Evolutionary conservation across 2,329 filamentous ascomycete species (phyloP).

Genomic region (Fusarium anthophilum): DNA sequence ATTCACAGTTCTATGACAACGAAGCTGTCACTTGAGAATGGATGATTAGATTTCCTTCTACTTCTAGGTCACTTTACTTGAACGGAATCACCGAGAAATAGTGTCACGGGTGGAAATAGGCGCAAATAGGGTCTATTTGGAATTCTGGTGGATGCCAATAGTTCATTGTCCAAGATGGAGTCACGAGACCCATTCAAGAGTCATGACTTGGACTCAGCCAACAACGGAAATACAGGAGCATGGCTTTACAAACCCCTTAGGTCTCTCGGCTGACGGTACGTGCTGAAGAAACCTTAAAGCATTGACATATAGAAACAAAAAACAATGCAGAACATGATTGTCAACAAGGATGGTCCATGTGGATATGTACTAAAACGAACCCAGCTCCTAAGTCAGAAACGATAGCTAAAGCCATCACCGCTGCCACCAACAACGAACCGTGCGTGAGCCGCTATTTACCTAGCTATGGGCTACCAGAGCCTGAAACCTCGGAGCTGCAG

Average conservation of each 20-base stretch:
- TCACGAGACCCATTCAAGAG: not conserved
- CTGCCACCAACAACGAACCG: conserved; percentile 15
- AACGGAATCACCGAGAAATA: not conserved
- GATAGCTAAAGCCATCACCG: conserved; percentile 23
- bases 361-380: conserved; percentile 1
- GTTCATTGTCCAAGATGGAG: not conserved
- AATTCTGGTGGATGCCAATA: not conserved
- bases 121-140: not conserved
- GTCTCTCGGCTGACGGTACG: not conserved
- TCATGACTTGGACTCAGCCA: not conserved
- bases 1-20: not conserved
- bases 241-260: not conserved
- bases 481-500: conserved; percentile 17
- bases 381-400: conserved; percentile 7
- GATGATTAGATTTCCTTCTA: no score
- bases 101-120: not conserved
- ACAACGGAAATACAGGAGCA: not conserved
- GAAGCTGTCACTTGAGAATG: not conserved
- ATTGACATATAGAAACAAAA: not conserved
- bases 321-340: not conserved
- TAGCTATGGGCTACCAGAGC: conserved; percentile 2
- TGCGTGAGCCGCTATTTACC: conserved; percentile 4
- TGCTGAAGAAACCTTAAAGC: not conserved
- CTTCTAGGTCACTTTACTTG: not conserved
- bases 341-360: conserved; percentile 14